A percentile compares a stretch with the other conserved stretches of the same genome.
Conservation (phyloP, 192 early-diverging fungal genomes). For the Gamsiella multidivaricata region DNA sequence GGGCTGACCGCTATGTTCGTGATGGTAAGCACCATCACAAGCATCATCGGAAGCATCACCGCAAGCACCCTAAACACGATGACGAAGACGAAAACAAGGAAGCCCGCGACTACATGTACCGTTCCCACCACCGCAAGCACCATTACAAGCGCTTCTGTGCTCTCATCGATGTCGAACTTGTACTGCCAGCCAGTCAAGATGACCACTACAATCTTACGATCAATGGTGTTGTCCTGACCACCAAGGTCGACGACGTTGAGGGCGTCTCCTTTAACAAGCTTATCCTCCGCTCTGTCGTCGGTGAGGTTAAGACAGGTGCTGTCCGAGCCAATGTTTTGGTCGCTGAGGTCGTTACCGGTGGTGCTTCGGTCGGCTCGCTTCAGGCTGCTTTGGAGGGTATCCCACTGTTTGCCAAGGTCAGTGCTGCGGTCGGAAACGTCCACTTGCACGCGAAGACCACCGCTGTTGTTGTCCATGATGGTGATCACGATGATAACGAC, state of each 20-base stretch:
- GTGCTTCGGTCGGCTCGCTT: constrained; percentile 9
- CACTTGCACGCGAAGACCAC: constrained; percentile 5
- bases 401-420: background rate
- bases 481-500: constrained; percentile 7
- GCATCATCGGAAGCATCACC: constrained; percentile 2
- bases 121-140: too few species aligned
- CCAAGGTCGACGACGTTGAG: constrained; percentile 1
- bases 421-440: background rate
- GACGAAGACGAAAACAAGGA: constrained; percentile 2
- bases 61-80: constrained; percentile 14
- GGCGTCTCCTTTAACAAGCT: constrained; percentile 1
- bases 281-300: constrained; percentile 10
- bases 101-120: too few species aligned
- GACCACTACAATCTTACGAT: constrained; percentile 7
- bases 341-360: constrained; percentile 3
- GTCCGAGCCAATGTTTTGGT: constrained; percentile 17
- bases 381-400: background rate
- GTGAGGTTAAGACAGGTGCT: constrained; percentile 19
- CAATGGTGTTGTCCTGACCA: constrained; percentile 15
- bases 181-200: constrained; percentile 10
- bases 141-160: constrained; percentile 28
- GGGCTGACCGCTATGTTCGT: constrained; percentile 28
- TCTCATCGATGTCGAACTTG: constrained; percentile 12
- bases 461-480: constrained; percentile 10
- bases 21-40: constrained; percentile 17